A percentile compares a stretch with the other conserved stretches of the same genome.
phyloP scores from a whole-genome alignment of 2,329 filamentous ascomycete species.

The Exophiala aquamarina region DNA sequence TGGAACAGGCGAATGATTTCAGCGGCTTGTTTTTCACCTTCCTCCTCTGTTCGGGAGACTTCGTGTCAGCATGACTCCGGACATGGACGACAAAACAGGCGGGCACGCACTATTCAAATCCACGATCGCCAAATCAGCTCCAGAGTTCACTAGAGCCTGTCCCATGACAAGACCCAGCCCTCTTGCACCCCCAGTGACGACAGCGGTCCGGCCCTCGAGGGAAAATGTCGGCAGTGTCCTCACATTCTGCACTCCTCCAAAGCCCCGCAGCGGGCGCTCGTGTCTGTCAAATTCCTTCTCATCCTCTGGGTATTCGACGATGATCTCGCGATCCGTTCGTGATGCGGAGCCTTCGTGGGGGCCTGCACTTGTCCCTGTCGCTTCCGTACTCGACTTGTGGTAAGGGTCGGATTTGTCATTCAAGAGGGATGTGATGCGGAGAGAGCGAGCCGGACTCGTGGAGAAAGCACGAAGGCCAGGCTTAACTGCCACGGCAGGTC shows the following conservation, averaged over 20 bases:
- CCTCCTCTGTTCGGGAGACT: conserved; percentile 62
- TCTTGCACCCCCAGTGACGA: conserved; percentile 88
- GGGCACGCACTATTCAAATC: conserved; percentile 83
- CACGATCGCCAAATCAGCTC: conserved; percentile 85
- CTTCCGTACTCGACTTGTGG: conserved; percentile 27
- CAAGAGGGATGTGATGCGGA: conserved; percentile 7
- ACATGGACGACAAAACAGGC: too few species aligned
- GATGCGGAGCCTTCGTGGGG: conserved; percentile 67
- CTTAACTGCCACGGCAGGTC: not conserved
- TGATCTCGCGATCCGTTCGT: conserved; percentile 75
- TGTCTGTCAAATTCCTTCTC: conserved; percentile 64
- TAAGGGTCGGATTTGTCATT: conserved; percentile 25
- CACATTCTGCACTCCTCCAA: conserved; percentile 79
- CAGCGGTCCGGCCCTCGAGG: conserved; percentile 75
- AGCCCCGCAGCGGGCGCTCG: conserved; percentile 69
- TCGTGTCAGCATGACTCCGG: not conserved
- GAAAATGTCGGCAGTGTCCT: conserved; percentile 84
- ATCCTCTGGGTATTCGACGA: conserved; percentile 76
- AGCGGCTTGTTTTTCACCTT: conserved; percentile 74
- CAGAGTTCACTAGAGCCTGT: conserved; percentile 84
- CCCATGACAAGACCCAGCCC: conserved; percentile 91
- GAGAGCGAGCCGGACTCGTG: conserved; percentile 5
- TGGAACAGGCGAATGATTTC: conserved; percentile 74
- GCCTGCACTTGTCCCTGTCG: conserved; percentile 33
- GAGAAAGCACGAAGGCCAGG: conserved; percentile 11